Conservation (phyloP, 371 early-diverging fungal genomes). For the Gilbertella persicaria region DNA sequence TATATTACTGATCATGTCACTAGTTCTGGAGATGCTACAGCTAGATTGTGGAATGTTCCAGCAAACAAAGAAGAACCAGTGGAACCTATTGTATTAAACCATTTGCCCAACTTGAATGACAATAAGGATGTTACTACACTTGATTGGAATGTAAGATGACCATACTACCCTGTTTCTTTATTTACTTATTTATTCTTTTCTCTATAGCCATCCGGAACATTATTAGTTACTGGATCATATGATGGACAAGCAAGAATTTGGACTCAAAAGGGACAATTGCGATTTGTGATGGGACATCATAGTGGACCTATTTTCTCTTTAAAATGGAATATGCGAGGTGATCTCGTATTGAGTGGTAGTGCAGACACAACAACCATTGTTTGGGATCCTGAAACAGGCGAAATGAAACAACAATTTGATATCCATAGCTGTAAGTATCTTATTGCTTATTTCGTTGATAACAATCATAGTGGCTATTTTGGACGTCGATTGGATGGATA, state of each 20-base stretch:
- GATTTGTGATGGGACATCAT: conserved; percentile 72
- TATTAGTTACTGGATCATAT: conserved; percentile 91
- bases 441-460: background rate
- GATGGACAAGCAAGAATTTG: conserved; percentile 90
- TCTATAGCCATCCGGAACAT: conserved; percentile 71
- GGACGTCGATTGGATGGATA: conserved; percentile 94
- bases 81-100: conserved; percentile 61
- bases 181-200: background rate
- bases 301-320: conserved; percentile 84
- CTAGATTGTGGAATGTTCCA: conserved; percentile 81
- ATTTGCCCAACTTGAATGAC: conserved; percentile 54
- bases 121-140: conserved; percentile 79
- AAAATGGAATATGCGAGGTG: conserved; percentile 87
- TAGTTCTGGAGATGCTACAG: conserved; percentile 85
- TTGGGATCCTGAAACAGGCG: conserved; percentile 85
- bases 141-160: conserved; percentile 86
- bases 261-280: conserved; percentile 71
- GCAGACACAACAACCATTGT: conserved; percentile 82
- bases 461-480: conserved; percentile 61
- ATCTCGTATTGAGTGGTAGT: conserved; percentile 76
- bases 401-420: conserved; percentile 75
- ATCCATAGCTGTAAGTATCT: conserved; percentile 66
- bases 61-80: conserved; percentile 29
- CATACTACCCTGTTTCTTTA: background rate
- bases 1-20: background rate